Evolutionary conservation across 768 basidiomycete genomes (phyloP).

Genomic region (Termitomyces sp.): DNA sequence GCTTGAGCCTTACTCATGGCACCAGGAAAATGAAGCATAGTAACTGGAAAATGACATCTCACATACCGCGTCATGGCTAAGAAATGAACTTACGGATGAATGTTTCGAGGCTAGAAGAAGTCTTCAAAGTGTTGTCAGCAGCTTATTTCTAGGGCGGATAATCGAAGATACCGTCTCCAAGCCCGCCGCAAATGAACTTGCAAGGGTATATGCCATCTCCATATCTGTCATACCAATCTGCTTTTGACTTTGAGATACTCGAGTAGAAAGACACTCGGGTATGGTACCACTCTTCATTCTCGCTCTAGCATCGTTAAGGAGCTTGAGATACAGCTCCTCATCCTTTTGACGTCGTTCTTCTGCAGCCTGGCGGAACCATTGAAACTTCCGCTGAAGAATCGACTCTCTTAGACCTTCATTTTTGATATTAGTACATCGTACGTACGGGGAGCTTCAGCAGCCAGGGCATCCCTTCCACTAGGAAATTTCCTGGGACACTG

Average conservation of each 20-base stretch:
- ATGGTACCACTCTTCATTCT: conserved; percentile 33
- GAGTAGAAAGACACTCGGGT: conserved; percentile 33
- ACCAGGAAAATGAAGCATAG: conserved; percentile 32
- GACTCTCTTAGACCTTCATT: too few relatives aligned
- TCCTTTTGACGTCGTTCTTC: conserved; percentile 31
- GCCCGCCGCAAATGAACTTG: conserved; percentile 41
- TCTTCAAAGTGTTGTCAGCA: neutral
- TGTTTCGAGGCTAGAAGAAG: neutral
- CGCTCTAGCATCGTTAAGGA: conserved; percentile 35
- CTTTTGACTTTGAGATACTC: conserved; percentile 28
- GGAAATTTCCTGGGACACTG: conserved; percentile 43
- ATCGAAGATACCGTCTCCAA: conserved; percentile 22
- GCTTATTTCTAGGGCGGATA: neutral
- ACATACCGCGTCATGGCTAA: neutral
- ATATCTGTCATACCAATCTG: conserved; percentile 34
- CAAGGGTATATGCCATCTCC: conserved; percentile 39
- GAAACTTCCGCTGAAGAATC: conserved; percentile 23
- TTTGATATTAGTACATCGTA: neutral
- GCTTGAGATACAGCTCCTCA: conserved; percentile 30
- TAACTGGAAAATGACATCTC: conserved; percentile 17
- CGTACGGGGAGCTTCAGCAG: conserved; percentile 37
- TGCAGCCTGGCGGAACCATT: conserved; percentile 39
- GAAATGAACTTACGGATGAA: conserved; percentile 8
- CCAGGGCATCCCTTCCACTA: conserved; percentile 45
- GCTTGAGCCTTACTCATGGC: conserved; percentile 34